A percentile compares a stretch with the other conserved stretches of the same genome.
Conservation (phyloP, 1,284 basidiomycete species). For the Ustilago trichophora region DNA sequence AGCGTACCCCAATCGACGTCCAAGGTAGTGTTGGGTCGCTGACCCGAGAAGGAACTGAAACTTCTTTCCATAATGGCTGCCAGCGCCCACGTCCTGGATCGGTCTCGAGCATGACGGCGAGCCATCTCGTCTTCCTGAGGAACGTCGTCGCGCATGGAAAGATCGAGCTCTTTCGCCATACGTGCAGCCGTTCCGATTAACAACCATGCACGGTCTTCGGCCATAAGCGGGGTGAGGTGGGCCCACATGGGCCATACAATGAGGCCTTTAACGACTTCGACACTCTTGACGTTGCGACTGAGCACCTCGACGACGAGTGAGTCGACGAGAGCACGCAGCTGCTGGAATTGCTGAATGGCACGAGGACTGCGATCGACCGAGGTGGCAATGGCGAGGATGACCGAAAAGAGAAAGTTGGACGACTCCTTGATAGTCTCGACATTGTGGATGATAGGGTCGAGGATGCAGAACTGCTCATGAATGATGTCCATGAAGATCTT, state of each 20-base stretch:
- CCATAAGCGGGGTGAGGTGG: conserved; percentile 45
- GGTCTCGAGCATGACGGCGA: conserved; percentile 39
- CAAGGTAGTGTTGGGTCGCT: conserved; percentile 43
- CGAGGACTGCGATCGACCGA: conserved; percentile 39
- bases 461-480: conserved; percentile 43
- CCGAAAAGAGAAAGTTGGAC: conserved; percentile 49
- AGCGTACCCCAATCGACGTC: conserved; percentile 47
- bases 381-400: conserved; percentile 42
- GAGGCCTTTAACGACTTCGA: conserved; percentile 45
- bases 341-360: conserved; percentile 37
- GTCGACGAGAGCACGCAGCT: conserved; percentile 35
- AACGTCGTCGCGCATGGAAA: conserved; percentile 36
- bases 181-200: conserved; percentile 45
- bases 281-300: conserved; percentile 48
- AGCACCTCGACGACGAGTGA: conserved; percentile 46
- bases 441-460: conserved; percentile 42
- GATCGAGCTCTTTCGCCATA: conserved; percentile 45
- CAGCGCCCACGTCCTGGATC: conserved; percentile 43
- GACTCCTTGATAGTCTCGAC: conserved; percentile 36
- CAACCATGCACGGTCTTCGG: conserved; percentile 45
- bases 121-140: conserved; percentile 33
- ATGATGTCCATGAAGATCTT: conserved; percentile 33
- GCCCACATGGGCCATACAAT: conserved; percentile 51
- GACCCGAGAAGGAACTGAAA: conserved; percentile 45
- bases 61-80: conserved; percentile 48